These are phyloP conservation scores for Fusarium papillatum DNA, from an alignment of 2,329 filamentous ascomycete species.

Conservation along the genomic window DNA sequence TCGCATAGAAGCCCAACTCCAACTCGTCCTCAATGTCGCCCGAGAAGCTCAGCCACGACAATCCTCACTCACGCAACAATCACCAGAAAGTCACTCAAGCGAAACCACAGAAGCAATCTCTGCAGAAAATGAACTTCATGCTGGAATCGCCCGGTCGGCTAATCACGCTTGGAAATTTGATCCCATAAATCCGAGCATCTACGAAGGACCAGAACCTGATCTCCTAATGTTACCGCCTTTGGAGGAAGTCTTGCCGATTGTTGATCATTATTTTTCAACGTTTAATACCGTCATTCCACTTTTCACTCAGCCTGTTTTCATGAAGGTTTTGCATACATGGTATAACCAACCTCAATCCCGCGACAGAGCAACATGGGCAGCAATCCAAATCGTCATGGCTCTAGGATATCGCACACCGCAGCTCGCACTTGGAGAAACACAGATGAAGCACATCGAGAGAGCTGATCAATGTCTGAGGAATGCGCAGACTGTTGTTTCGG, in stretches of 20 bases:
- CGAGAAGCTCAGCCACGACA: conserved; percentile 22
- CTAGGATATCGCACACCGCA: conserved; percentile 48
- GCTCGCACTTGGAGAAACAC: conserved; percentile 30
- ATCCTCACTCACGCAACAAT: neutral
- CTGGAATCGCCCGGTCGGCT: neutral
- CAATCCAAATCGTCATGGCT: conserved; percentile 55
- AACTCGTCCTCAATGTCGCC: conserved; percentile 46
- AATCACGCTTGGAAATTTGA: conserved; percentile 36
- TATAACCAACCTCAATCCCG: conserved; percentile 43
- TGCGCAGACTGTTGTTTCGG: conserved; percentile 53
- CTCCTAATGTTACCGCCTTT: conserved; percentile 48
- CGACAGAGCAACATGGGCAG: conserved; percentile 50
- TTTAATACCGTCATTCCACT: conserved; percentile 54
- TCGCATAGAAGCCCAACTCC: conserved; percentile 49
- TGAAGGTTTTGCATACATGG: conserved; percentile 51
- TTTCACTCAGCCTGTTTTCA: conserved; percentile 53
- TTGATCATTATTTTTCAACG: conserved; percentile 53
- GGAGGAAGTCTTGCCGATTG: conserved; percentile 50
- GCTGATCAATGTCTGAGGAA: conserved; percentile 51
- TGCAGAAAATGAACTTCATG: neutral
- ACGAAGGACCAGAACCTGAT: conserved; percentile 29
- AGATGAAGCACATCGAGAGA: conserved; percentile 33
- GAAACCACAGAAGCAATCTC: neutral
- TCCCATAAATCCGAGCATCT: conserved; percentile 34
- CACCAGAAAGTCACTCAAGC: conserved; percentile 23